These are phyloP conservation scores for Nannizziopsis arthrosporioides DNA, from an alignment of 2,329 filamentous ascomycete species.

Conservation along the genomic window DNA sequence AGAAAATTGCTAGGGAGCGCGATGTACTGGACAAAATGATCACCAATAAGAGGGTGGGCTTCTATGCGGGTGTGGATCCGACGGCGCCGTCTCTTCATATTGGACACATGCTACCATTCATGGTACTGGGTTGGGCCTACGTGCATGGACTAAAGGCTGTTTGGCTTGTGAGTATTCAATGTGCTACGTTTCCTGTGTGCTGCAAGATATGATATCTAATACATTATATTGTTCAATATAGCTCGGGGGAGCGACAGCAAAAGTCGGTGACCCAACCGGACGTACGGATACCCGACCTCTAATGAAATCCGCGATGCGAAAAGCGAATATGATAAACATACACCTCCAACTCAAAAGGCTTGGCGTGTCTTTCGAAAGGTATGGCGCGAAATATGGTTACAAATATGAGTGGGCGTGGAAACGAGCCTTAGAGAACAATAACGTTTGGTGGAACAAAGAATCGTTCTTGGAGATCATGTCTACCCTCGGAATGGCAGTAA, in stretches of 20 bases:
- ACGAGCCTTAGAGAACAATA: conserved; percentile 66
- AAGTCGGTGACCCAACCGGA: conserved; percentile 38
- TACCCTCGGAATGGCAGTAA: conserved; percentile 59
- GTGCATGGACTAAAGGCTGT: conserved; percentile 37
- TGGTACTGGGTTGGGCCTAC: conserved; percentile 41
- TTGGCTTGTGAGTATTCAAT: conserved; percentile 31
- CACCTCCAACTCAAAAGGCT: conserved; percentile 47
- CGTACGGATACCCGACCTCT: conserved; percentile 31
- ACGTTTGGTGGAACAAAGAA: conserved; percentile 64
- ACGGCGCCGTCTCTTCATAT: conserved; percentile 41
- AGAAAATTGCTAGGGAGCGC: conserved; percentile 25
- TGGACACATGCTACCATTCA: conserved; percentile 42
- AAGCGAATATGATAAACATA: conserved; percentile 39
- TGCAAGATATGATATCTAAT: neutral
- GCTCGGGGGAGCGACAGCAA: conserved; percentile 38
- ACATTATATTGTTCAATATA: conserved; percentile 16
- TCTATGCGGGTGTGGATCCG: conserved; percentile 40
- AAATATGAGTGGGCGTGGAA: conserved; percentile 52
- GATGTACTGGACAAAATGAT: conserved; percentile 35
- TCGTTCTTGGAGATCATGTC: conserved; percentile 63
- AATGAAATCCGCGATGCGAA: conserved; percentile 29
- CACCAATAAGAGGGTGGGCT: conserved; percentile 35
- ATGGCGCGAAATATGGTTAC: conserved; percentile 56
- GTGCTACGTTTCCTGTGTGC: no score
- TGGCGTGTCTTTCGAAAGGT: conserved; percentile 59